phyloP scores from a whole-genome alignment of 257 asterid species.

The Nicotiana obtusifolia region DNA sequence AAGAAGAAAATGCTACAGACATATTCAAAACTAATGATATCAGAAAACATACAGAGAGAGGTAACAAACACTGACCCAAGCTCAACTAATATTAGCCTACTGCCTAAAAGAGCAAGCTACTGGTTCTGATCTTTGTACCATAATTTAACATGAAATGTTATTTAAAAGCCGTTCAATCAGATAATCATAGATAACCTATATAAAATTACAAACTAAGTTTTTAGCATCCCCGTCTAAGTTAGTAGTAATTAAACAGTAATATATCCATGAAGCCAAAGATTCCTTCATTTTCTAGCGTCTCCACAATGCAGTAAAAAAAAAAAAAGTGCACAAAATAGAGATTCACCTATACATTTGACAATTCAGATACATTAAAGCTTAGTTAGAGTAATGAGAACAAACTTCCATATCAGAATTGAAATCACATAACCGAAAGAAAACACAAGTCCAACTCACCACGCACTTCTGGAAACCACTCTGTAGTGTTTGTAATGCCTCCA shows the following conservation, averaged over 20 bases:
- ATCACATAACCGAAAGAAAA: not conserved
- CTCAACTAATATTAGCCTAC: not conserved
- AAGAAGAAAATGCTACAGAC: not conserved
- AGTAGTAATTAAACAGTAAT: not conserved
- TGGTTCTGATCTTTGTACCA: not conserved
- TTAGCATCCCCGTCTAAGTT: not conserved
- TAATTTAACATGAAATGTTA: not conserved
- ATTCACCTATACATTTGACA: not conserved
- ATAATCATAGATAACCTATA: not conserved
- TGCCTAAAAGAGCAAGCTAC: not conserved
- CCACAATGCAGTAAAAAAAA: not conserved
- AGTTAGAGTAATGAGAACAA: not conserved
- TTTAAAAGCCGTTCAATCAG: not conserved
- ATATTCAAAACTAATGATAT: not conserved
- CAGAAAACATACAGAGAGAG: not conserved
- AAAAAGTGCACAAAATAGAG: not conserved
- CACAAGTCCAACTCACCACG: conserved; percentile 50
- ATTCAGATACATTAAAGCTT: not conserved
- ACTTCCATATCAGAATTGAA: not conserved
- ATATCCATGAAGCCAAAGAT: not conserved
- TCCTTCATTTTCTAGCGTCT: not conserved
- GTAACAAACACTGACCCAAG: not conserved
- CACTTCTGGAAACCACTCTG: conserved; percentile 63
- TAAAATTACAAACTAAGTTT: not conserved
- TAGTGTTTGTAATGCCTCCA: conserved; percentile 58